phyloP scores from a whole-genome alignment of 371 early-diverging fungal genomes.

The Saksenaea vasiformis region DNA sequence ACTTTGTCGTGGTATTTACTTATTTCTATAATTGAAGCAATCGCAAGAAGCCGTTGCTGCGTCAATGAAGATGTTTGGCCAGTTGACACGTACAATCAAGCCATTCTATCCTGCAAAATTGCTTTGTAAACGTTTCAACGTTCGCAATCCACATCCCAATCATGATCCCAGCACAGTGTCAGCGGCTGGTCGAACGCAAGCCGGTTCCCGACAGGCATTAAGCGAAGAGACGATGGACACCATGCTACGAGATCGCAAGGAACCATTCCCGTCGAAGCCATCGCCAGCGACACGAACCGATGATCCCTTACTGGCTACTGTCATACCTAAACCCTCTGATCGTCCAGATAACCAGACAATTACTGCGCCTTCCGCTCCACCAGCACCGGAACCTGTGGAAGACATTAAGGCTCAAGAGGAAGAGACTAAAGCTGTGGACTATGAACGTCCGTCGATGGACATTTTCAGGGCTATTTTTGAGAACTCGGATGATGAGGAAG shows the following conservation, averaged over 20 bases:
- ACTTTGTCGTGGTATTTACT: neutral
- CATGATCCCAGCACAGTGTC: conserved; percentile 32
- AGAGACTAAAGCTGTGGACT: conserved; percentile 57
- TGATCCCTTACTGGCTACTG: conserved; percentile 36
- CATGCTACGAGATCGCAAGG: conserved; percentile 52
- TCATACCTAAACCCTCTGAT: conserved; percentile 50
- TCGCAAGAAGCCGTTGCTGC: conserved; percentile 68
- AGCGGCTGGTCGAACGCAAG: conserved; percentile 37
- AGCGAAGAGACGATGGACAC: conserved; percentile 63
- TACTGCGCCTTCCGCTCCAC: conserved; percentile 1
- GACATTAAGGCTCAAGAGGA: conserved; percentile 14
- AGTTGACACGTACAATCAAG: conserved; percentile 61
- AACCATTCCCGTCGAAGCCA: neutral
- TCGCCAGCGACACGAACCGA: conserved; percentile 11
- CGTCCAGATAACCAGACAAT: conserved; percentile 10
- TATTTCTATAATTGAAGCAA: conserved; percentile 19
- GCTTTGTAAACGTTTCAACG: conserved; percentile 84
- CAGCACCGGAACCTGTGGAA: conserved; percentile 9
- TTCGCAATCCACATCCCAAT: conserved; percentile 74
- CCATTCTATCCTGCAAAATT: conserved; percentile 72
- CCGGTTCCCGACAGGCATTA: conserved; percentile 49
- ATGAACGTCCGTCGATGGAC: conserved; percentile 79
- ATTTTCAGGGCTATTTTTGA: conserved; percentile 88
- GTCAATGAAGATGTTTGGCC: conserved; percentile 76
- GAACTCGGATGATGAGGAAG: conserved; percentile 62